Evolutionary conservation across 768 basidiomycete genomes (phyloP).

Genomic region (Glaciozyma martinii): DNA sequence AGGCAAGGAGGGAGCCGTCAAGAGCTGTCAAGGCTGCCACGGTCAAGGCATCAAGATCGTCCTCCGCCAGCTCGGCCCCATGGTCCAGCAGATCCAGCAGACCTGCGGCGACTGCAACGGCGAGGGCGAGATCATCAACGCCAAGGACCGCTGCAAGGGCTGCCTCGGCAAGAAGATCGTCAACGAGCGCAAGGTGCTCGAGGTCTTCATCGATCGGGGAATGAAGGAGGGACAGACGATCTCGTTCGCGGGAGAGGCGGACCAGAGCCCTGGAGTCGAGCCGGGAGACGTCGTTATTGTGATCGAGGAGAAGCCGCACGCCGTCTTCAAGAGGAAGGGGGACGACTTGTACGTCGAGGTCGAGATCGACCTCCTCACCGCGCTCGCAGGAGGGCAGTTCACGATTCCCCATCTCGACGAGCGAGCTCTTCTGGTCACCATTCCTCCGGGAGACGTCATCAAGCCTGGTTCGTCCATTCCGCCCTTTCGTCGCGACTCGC

Average conservation of each 20-base stretch:
- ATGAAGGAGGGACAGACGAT: constrained; percentile 93
- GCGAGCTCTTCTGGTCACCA: constrained; percentile 68
- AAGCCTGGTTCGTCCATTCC: constrained; percentile 65
- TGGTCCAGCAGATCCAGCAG: constrained; percentile 98
- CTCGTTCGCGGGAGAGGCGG: constrained; percentile 78
- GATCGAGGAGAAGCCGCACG: constrained; percentile 85
- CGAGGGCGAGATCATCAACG: constrained; percentile 88
- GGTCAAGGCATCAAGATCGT: constrained; percentile 87
- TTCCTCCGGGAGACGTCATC: constrained; percentile 77
- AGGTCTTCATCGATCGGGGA: constrained; percentile 96
- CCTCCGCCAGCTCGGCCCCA: constrained; percentile 94
- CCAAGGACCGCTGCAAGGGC: constrained; percentile 78
- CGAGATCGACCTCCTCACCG: constrained; percentile 88
- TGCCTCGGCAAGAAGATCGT: constrained; percentile 95
- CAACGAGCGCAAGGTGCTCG: constrained; percentile 90
- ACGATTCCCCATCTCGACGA: constrained; percentile 89
- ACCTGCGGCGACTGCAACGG: constrained; percentile 87
- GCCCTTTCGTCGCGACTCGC: constrained; percentile 9
- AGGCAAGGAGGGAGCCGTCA: constrained; percentile 92
- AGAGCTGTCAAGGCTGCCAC: constrained; percentile 62
- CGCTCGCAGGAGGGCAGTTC: constrained; percentile 84
- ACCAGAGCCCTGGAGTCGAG: constrained; percentile 77
- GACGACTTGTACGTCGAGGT: constrained; percentile 76
- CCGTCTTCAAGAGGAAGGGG: constrained; percentile 75
- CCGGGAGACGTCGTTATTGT: constrained; percentile 93